phyloP scores from a whole-genome alignment of 352 stramenopile species.

The Elongisporangium prolatum region DNA sequence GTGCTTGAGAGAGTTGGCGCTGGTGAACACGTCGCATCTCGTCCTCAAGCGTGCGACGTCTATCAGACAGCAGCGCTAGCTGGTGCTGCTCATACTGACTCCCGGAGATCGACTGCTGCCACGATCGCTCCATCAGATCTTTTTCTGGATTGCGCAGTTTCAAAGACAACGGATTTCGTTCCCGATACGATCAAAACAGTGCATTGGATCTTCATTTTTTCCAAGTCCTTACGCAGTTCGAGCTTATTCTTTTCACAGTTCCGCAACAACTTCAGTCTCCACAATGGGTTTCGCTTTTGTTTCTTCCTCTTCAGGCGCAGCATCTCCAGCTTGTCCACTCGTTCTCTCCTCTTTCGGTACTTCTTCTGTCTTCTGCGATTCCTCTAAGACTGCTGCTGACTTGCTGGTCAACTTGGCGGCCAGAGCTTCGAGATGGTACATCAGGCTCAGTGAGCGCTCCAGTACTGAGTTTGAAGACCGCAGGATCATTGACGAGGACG shows the following conservation, averaged over 20 bases:
- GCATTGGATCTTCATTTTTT: neutral
- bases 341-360: neutral
- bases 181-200: no score
- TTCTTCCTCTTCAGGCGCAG: constrained; percentile 12
- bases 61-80: constrained; percentile 4
- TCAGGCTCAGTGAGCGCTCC: constrained; percentile 48
- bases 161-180: no score
- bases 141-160: neutral
- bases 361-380: constrained; percentile 20
- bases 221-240: neutral
- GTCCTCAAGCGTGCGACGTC: constrained; percentile 12
- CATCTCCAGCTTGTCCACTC: constrained; percentile 16
- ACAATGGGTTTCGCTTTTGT: neutral
- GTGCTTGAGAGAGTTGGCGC: constrained; percentile 11
- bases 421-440: constrained; percentile 42
- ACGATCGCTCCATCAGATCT: neutral
- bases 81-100: neutral
- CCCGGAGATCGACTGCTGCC: neutral
- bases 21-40: constrained; percentile 22
- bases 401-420: neutral
- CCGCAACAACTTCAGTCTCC: neutral
- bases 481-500: constrained; percentile 47
- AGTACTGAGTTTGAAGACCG: constrained; percentile 49
- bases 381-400: constrained; percentile 15
- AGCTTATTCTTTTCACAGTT: neutral